Base-by-base conservation (phyloP, 257 asterid genomes). In the Verbascum thapsus region DNA sequence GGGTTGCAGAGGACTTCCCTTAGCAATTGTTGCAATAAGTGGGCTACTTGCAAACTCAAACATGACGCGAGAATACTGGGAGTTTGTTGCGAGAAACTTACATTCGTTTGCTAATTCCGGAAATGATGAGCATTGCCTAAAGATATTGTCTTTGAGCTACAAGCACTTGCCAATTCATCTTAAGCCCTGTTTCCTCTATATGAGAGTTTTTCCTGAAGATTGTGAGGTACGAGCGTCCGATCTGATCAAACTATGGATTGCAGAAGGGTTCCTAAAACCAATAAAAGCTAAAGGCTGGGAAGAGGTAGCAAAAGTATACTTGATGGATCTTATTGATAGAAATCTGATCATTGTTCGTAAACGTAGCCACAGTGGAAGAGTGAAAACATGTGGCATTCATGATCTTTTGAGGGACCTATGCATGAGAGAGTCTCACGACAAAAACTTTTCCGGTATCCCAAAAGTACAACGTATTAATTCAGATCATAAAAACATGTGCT, bases 361-460 rank as follows among this genome's bases (percentile, higher is more conserved):
- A 9, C 10, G 34, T 5, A 41, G 58, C 8, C 22, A 1, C 41
- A 58, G 5, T 10, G 73, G 73, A 0, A 47, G 41, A 50, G 41
- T 58, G 20, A 50, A 49, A 23, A 2, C 20, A 6, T 68, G 73
- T 17, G 11, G 18, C 4, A 58, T 68, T 3, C 73, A 58, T 16
- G 73, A 68, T 58, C 26, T 68, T 3, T 8, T 50, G 37, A 53
- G 68, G 19, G 67, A 68, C 12, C 8, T 58, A 10, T 59, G 74
- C 22, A 0, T 26, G 17, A 60, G 4, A 26, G 43, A 69, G 58
- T 26, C 53, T 35, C 0, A 11, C 7, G 23, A 26, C 20, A 43
- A 47, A 1, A 49, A 17, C 9, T 58, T 67, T 16, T 18, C 58
- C 6, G 3, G 6, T 11, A 5, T 49, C 16, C n/a, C n/a, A 10